Conservation (phyloP, 768 basidiomycete species). For the Rubroboletus pulcherrimus region DNA sequence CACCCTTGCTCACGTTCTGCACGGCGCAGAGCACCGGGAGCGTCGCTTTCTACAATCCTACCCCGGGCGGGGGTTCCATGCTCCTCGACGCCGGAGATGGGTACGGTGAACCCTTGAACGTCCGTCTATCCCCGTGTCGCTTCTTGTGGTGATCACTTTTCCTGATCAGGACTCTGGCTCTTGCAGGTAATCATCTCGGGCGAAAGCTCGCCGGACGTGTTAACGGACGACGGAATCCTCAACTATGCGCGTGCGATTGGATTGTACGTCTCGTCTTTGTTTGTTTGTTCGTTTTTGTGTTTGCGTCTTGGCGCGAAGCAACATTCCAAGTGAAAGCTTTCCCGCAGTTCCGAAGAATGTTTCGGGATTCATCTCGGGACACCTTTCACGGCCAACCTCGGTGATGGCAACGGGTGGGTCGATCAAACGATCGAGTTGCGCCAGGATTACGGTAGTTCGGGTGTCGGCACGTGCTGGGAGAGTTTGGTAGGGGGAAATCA, state of each 20-base stretch:
- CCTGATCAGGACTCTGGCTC: not conserved
- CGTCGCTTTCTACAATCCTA: constrained; percentile 36
- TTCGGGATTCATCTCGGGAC: constrained; percentile 34
- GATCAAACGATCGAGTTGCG: constrained; percentile 45
- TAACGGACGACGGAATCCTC: constrained; percentile 52
- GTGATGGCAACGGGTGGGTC: constrained; percentile 44
- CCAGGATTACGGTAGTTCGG: constrained; percentile 37
- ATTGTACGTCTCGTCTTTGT: constrained; percentile 42
- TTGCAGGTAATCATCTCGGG: constrained; percentile 61
- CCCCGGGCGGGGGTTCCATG: constrained; percentile 39
- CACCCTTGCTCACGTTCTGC: not conserved
- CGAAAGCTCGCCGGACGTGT: constrained; percentile 51
- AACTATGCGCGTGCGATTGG: constrained; percentile 62
- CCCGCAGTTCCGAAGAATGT: constrained; percentile 39
- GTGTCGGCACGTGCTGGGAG: constrained; percentile 44
- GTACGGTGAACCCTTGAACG: constrained; percentile 46
- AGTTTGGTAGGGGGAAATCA: constrained; percentile 46
- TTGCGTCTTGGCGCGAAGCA: not conserved
- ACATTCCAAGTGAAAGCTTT: not conserved
- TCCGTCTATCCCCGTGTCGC: constrained; percentile 6
- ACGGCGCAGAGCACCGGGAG: not conserved
- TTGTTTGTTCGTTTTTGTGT: not conserved
- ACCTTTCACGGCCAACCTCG: constrained; percentile 42
- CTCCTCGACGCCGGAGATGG: constrained; percentile 37
- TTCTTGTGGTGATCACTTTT: not conserved